These are phyloP conservation scores for Microdochium bolleyi DNA, from an alignment of 2,329 filamentous ascomycete genomes.

Conservation along the genomic window DNA sequence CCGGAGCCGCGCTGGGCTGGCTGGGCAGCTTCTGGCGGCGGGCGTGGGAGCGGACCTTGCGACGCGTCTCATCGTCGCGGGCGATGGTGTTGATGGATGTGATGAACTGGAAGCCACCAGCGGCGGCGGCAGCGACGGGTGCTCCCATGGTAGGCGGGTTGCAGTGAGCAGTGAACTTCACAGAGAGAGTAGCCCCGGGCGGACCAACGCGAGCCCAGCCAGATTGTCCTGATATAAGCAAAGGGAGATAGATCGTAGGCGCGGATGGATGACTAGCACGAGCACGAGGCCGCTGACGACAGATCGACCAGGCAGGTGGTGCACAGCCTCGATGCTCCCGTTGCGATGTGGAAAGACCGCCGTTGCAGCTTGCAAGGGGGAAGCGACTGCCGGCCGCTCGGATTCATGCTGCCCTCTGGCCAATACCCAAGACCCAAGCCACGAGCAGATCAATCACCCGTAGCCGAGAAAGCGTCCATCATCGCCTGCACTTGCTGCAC, in stretches of 20 bases:
- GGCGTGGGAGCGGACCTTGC: slow-evolving; percentile 23
- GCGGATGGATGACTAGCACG: too few species aligned
- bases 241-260: too few species aligned
- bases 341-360: background rate
- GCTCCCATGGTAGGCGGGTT: background rate
- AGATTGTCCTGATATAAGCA: too few species aligned
- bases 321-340: background rate
- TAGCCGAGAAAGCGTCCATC: too few species aligned
- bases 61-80: slow-evolving; percentile 24
- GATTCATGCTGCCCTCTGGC: too few species aligned
- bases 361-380: background rate
- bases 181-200: too few species aligned
- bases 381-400: background rate
- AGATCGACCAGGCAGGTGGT: background rate
- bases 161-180: too few species aligned
- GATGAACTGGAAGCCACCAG: slow-evolving; percentile 20
- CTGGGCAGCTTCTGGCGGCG: slow-evolving; percentile 21
- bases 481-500: too few species aligned
- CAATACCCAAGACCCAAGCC: too few species aligned
- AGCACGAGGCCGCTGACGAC: background rate
- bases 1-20: slow-evolving; percentile 11
- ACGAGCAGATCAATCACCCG: background rate
- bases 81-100: slow-evolving; percentile 24
- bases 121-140: background rate
- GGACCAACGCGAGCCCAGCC: too few species aligned